phyloP scores from a whole-genome alignment of 1,284 basidiomycete genomes.

The Pascua guehoae region DNA sequence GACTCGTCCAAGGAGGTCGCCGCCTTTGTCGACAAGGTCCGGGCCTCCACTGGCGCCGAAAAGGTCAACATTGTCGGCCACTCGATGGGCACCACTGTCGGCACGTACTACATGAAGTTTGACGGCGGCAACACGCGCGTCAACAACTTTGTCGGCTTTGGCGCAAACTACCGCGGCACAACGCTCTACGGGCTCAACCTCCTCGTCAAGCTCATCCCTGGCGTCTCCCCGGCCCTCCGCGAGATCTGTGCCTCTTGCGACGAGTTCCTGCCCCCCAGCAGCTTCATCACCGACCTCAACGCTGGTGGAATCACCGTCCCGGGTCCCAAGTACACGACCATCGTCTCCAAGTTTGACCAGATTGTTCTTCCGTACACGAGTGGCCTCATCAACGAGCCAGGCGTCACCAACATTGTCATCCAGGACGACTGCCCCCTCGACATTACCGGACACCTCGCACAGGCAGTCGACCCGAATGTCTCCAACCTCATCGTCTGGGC shows the following conservation, averaged over 20 bases:
- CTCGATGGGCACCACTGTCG: conserved; percentile 9
- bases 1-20: conserved; percentile 4
- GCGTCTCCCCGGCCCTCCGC: background rate
- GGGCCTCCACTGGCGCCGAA: conserved; percentile 2
- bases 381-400: conserved; percentile 6
- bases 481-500: conserved; percentile 1
- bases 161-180: conserved; percentile 10
- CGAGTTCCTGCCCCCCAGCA: conserved; percentile 4
- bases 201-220: conserved; percentile 6
- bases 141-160: conserved; percentile 9
- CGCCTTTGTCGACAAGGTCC: conserved; percentile 5
- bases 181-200: conserved; percentile 9
- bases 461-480: conserved; percentile 8
- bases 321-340: conserved; percentile 8
- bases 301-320: conserved; percentile 6
- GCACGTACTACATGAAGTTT: conserved; percentile 12
- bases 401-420: conserved; percentile 11
- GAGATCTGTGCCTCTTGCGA: conserved; percentile 3
- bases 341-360: conserved; percentile 5
- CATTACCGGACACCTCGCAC: conserved; percentile 3
- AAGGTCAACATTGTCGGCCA: conserved; percentile 16
- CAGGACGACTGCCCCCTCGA: conserved; percentile 8
- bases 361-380: conserved; percentile 6
- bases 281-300: conserved; percentile 5
- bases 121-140: conserved; percentile 4